Evolutionary conservation across 352 stramenopile genomes (phyloP).

Genomic region (Thalassiosira hispida): DNA sequence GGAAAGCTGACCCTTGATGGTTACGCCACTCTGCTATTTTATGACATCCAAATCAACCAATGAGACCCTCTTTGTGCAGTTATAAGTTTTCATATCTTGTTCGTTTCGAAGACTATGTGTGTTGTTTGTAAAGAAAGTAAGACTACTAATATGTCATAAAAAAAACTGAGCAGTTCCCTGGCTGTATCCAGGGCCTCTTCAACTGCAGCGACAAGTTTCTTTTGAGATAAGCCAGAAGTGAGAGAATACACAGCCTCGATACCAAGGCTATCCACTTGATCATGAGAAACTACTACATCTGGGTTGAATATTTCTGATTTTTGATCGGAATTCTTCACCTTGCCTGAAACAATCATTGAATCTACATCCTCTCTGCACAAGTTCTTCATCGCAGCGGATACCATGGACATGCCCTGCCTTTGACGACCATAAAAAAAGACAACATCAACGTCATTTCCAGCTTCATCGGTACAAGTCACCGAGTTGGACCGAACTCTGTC

Average conservation of each 20-base stretch:
- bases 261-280: slow-evolving; percentile 32
- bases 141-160: too few relatives aligned
- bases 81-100: too few relatives aligned
- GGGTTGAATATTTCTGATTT: slow-evolving; percentile 38
- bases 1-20: not conserved
- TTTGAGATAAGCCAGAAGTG: slow-evolving; percentile 32
- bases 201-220: slow-evolving; percentile 23
- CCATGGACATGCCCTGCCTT: slow-evolving; percentile 10
- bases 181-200: slow-evolving; percentile 22
- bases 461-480: slow-evolving; percentile 33
- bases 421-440: slow-evolving; percentile 35
- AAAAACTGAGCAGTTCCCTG: slow-evolving; percentile 21
- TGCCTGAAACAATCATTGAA: slow-evolving; percentile 42
- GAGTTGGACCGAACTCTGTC: slow-evolving; percentile 3
- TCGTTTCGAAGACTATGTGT: too few relatives aligned
- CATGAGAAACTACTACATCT: slow-evolving; percentile 20
- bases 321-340: slow-evolving; percentile 23
- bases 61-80: not conserved
- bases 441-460: slow-evolving; percentile 34
- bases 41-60: not conserved
- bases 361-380: slow-evolving; percentile 12
- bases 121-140: too few relatives aligned
- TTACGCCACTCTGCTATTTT: not conserved
- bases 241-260: slow-evolving; percentile 49
- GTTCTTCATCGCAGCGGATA: slow-evolving; percentile 23